phyloP scores from a whole-genome alignment of 2,329 filamentous ascomycete genomes.

The Trichoderma gracile region DNA sequence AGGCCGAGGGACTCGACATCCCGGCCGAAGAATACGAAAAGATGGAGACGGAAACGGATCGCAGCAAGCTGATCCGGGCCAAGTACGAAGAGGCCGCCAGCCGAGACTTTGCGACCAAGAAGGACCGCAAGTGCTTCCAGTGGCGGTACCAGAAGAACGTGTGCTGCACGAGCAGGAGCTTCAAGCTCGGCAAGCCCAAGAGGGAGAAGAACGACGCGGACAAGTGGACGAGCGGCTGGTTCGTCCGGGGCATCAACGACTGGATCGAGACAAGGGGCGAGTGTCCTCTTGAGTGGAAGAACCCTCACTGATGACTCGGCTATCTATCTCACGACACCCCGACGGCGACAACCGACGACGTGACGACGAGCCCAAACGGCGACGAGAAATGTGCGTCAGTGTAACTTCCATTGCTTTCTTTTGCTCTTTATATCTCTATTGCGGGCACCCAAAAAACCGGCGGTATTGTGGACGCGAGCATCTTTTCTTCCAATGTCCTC shows the following conservation, averaged over 20 bases:
- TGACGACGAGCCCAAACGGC: neutral
- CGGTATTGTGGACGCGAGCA: slow-evolving; percentile 12
- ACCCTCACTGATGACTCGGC: slow-evolving; percentile 32
- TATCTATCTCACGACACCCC: neutral
- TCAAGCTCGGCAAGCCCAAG: slow-evolving; percentile 47
- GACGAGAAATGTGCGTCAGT: neutral
- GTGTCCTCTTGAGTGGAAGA: slow-evolving; percentile 46
- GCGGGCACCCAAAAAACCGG: neutral
- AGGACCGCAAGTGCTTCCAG: slow-evolving; percentile 47
- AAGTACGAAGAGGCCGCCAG: slow-evolving; percentile 32
- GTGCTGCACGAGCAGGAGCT: slow-evolving; percentile 47
- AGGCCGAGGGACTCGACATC: slow-evolving; percentile 42
- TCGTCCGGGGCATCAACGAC: slow-evolving; percentile 48
- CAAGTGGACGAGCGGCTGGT: slow-evolving; percentile 48
- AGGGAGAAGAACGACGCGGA: slow-evolving; percentile 36
- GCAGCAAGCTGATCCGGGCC: slow-evolving; percentile 34
- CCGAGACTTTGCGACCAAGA: slow-evolving; percentile 33
- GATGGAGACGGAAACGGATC: slow-evolving; percentile 34
- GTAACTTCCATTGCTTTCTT: neutral
- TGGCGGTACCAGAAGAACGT: slow-evolving; percentile 48
- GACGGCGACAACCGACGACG: neutral
- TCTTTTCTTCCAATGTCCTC: slow-evolving; percentile 24
- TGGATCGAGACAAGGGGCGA: slow-evolving; percentile 50
- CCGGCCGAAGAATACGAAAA: slow-evolving; percentile 39
- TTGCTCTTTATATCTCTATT: neutral